Percentiles rank a stretch among this genome's conserved stretches.
Conservation (phyloP, 768 basidiomycete species). For the Tephrocybe sp. region DNA sequence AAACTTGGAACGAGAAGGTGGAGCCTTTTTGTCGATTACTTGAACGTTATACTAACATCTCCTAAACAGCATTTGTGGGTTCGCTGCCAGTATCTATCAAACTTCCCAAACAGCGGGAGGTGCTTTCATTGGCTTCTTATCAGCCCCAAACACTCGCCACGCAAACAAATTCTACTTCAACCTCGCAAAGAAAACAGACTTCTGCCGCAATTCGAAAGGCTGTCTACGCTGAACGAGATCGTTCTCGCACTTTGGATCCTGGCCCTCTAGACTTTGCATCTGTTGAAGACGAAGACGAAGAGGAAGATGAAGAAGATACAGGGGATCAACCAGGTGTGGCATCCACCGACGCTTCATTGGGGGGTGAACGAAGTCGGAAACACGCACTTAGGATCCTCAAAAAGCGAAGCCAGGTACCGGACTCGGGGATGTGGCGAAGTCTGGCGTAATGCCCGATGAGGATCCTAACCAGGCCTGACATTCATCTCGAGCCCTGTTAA, state of each 20-base stretch:
- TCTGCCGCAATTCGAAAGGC: slow-evolving; percentile 57
- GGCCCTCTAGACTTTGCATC: slow-evolving; percentile 63
- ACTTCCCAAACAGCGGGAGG: slow-evolving; percentile 31
- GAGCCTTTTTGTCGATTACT: neutral
- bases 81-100: slow-evolving; percentile 69
- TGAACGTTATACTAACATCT: neutral
- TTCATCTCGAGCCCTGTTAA: slow-evolving; percentile 8
- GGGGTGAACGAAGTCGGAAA: slow-evolving; percentile 50
- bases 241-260: slow-evolving; percentile 62
- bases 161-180: slow-evolving; percentile 32
- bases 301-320: slow-evolving; percentile 21
- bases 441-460: slow-evolving; percentile 39
- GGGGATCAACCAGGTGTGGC: slow-evolving; percentile 16
- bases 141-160: slow-evolving; percentile 48
- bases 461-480: slow-evolving; percentile 19
- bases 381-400: slow-evolving; percentile 71
- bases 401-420: slow-evolving; percentile 65
- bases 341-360: slow-evolving; percentile 25
- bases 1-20: slow-evolving; percentile 2
- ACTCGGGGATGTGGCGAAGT: slow-evolving; percentile 81
- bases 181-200: slow-evolving; percentile 32
- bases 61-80: slow-evolving; percentile 20
- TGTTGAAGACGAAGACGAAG: slow-evolving; percentile 51
- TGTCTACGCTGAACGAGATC: slow-evolving; percentile 70
- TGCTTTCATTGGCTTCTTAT: slow-evolving; percentile 57